Evolutionary conservation across 2,329 filamentous ascomycete genomes (phyloP), one percentile per base, ranked within the genome.

Genomic region (Neospermospora avenae): DNA sequence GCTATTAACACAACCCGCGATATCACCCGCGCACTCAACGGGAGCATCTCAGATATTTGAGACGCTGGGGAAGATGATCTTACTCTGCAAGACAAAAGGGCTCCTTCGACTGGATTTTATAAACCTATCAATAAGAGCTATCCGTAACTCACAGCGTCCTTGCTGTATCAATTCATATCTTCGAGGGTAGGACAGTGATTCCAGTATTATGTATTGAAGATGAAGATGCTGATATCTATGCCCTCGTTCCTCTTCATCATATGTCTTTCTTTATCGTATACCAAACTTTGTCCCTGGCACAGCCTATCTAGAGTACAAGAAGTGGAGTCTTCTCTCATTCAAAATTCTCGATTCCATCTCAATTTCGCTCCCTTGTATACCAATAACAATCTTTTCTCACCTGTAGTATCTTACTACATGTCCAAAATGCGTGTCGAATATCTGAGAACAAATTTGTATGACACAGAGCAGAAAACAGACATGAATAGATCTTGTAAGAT

Each of bases 251-350:
- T n/a, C 20, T 7, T 13, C 4, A 10, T n/a, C 24, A 14, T 6
- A 8, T 24, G 5, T 16, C 44, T 14, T 24, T n/a, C 10, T 48
- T 16, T 49, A 11, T 49, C n/a, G 16, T 35, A 8, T 49, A 34
- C 45, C 22, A 48, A 28, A 24, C 25, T 20, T 24, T 45, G 11
- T 45, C 42, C 20, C 2, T 22, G 18, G 46, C 46, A 51, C 31
- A 51, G 46, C 46, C 46, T 51, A 51, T 51, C 46, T 51, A 51
- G 2, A 13, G 13, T 51, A 51, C 46, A 51, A 37, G 46, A 51
- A 51, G 46, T 37, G 31, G 46, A 51, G 46, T 35, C 46, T 51
- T 11, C 46, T 51, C 5, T 20, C n/a, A 2, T 28, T 51, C 34
- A 31, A 16, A 11, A 35, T 28, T 18, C 42, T 45, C 14, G 42